Percentiles rank a stretch among this genome's conserved stretches.
These are phyloP conservation scores for Oryza meyeriana DNA, from an alignment of 176 grass and related monocot genomes.

Conservation along the genomic window DNA sequence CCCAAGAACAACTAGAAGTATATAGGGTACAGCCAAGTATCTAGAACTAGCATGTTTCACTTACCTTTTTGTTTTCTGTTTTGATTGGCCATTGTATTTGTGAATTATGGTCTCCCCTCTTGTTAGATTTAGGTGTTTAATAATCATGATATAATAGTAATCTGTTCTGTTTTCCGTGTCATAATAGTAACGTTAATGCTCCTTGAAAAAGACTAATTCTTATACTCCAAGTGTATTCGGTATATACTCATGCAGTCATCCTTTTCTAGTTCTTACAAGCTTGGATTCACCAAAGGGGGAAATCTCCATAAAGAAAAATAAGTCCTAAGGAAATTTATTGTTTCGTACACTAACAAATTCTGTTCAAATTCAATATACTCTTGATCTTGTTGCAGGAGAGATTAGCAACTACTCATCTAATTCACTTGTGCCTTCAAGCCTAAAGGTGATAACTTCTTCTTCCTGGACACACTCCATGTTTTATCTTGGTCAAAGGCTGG, in stretches of 20 bases:
- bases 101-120: slow-evolving; percentile 29
- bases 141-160: slow-evolving; percentile 26
- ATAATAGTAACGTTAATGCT: slow-evolving; percentile 14
- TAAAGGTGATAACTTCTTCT: slow-evolving; percentile 34
- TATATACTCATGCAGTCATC: background rate
- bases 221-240: slow-evolving; percentile 8
- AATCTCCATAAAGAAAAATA: background rate
- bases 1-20: slow-evolving; percentile 80
- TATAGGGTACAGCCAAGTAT: slow-evolving; percentile 36
- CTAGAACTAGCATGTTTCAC: slow-evolving; percentile 20
- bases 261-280: background rate
- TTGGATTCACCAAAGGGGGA: background rate
- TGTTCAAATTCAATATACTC: slow-evolving; percentile 37
- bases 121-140: slow-evolving; percentile 33
- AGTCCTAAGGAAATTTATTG: background rate
- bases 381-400: slow-evolving; percentile 43
- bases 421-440: slow-evolving; percentile 9
- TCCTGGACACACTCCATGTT: background rate
- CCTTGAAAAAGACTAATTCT: background rate
- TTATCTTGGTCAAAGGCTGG: slow-evolving; percentile 9
- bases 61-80: slow-evolving; percentile 7
- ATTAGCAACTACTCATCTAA: slow-evolving; percentile 37
- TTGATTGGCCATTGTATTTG: slow-evolving; percentile 31
- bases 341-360: slow-evolving; percentile 3
- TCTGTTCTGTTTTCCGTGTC: background rate